Percentiles rank a stretch among this genome's conserved stretches.
These are phyloP conservation scores for Populus davidiana DNA, from an alignment of 345 rosid species.

Conservation along the genomic window DNA sequence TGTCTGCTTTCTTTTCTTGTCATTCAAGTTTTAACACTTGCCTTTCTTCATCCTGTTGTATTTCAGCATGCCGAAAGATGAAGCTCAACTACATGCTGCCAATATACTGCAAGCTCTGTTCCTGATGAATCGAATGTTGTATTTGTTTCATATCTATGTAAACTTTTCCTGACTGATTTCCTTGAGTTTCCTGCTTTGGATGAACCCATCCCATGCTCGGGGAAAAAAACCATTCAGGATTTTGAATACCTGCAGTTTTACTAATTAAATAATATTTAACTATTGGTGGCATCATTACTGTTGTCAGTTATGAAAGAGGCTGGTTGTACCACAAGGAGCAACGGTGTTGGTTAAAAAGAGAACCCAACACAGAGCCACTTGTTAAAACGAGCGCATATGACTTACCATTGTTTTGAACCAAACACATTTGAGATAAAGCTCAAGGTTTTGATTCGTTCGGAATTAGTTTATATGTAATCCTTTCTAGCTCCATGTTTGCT, in stretches of 20 bases:
- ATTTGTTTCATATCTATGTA: not conserved
- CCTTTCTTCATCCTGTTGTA: not conserved
- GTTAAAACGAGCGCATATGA: constrained; percentile 66
- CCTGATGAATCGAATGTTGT: not conserved
- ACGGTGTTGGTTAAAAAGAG: constrained; percentile 73
- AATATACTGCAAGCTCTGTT: constrained; percentile 76
- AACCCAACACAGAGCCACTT: constrained; percentile 70
- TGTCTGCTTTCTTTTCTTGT: not conserved
- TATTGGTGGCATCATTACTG: not conserved
- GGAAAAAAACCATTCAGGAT: not conserved
- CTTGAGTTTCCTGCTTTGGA: not conserved
- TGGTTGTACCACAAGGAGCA: constrained; percentile 96
- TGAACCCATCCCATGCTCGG: not conserved
- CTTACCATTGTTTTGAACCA: constrained; percentile 88
- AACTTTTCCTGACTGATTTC: not conserved
- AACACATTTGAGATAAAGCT: constrained; percentile 62
- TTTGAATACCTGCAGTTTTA: not conserved
- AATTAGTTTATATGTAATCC: not conserved
- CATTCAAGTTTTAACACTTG: not conserved
- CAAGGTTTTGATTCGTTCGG: constrained; percentile 54
- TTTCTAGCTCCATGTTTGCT: not conserved
- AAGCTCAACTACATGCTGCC: constrained; percentile 87
- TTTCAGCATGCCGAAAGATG: constrained; percentile 97
- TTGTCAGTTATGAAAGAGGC: constrained; percentile 71
- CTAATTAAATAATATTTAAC: not conserved